Evolutionary conservation across 129 eudicot genomes (phyloP), one percentile per base, ranked within the genome.

Genomic region (Lactuca sativa): DNA sequence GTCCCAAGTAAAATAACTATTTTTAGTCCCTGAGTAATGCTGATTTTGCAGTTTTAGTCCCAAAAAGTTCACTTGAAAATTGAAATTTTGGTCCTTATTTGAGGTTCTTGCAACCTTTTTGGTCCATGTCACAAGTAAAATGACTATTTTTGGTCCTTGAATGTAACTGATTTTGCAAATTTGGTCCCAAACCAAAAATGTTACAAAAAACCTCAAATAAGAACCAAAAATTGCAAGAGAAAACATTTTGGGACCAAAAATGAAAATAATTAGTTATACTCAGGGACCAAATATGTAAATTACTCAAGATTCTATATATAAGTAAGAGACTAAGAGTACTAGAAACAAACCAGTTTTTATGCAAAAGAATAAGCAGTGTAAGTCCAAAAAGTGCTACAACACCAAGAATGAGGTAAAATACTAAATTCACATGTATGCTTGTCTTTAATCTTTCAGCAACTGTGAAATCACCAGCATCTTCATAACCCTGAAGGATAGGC

Each of bases 391-490:
- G 83, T 30, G 82, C 95, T 34, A 92, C 77, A 44, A 90, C 64
- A 66, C 95, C 95, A 41, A 89, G 88, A 51, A 80, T 70, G 21
- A 73, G 74, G 73, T 89, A 87, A 77, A 83, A 89, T 69, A 86
- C 58, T 63, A 92, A 70, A 84, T 92, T 92, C 56, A 78, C 88
- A 73, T 75, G 98, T 63, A 86, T 68, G 62, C 98, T 92, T 59
- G 96, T 89, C 80, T 82, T 89, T 70, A 92, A 76, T 89, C 96
- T 81, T 81, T 89, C 96, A 10, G 82, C 56, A 52, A 92, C 70
- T 21, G 95, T 86, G 76, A 92, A 92, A 76, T 92, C 98, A 69
- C 98, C 98, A 14, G 98, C 96, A 83, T 92, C 98, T 92, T 92
- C 96, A 76, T 84, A 92, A 79, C 96, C 96, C 95, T 92, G 96